Evolutionary conservation across 495 filamentous ascomycete species (phyloP), one percentile per base, ranked within the genome.

Genomic region (Elaphomyces granulatus): DNA sequence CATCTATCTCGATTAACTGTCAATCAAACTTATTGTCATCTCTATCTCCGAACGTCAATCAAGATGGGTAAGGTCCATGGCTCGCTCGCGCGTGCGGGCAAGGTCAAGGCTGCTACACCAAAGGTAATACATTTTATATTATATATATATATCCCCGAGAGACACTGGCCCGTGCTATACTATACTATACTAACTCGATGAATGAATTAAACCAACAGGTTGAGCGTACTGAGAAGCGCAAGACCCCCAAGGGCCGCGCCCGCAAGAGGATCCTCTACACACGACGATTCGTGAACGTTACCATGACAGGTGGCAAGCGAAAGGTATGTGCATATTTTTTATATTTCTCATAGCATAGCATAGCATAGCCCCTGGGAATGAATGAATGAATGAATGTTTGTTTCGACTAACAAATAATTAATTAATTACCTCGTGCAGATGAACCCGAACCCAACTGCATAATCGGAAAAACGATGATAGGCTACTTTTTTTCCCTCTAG

Each of bases 241-340:
- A 68, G 64, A 53, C 72, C 50, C 90, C 90, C 61, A 96, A 99
- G 78, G 90, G 90, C 61, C 86, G 90, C 53, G 90, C 90, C 50
- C 88, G 88, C 80, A 99, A 98, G 86, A 79, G 90, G 55, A 79
- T 94, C 54, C 74, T 71, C 49, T 98, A 99, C 75, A 96, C 87
- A 52, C 82, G 90, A 62, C 87, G 90, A 51, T 99, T 99, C 76
- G 92, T 99, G 50, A 99, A 96, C 74, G 87, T 99, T 60, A 93
- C 86, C 53, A 73, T 95, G 77, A 94, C 90, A 43, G 90, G 90
- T 66, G 90, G 90, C 66, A 99, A 99, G 88, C 75, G 90, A 67
- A 96, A 96, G 88, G 86, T 92, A 63, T 51, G 69, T 51, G 15
- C 34, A 44, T 42, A 32, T 20, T 21, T 31, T 20, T 15, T 31